Evolutionary conservation across 768 basidiomycete species (phyloP), one percentile per base, ranked within the genome.

Genomic region (Floccularia luteovirens): DNA sequence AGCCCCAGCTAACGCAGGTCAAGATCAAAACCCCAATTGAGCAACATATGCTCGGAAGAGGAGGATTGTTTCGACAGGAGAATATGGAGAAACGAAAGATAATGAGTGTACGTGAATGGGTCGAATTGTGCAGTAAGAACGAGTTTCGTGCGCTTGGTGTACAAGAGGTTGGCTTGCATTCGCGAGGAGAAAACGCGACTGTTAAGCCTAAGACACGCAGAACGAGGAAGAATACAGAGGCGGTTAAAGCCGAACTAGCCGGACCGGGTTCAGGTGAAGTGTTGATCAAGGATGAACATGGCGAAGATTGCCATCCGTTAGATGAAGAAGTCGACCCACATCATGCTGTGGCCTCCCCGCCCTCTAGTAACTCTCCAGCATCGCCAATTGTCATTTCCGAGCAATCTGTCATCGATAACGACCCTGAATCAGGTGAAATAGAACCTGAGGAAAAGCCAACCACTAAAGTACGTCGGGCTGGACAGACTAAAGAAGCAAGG

Each of bases 11-110:
- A 16, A 67, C 70, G 8, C 51, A 69, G 4, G 77, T 97, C 44
- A 84, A 83, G 57, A 84, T 99, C 44, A 81, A 78, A 62, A 76
- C 77, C 12, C 92, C 96, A 2, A 98, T 98, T 50, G 90, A 92
- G 56, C 94, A 98, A 57, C 79, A 82, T 56, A 90, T 97, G 82
- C 63, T 82, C 28, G 94, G 94, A 6, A 72, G 75, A 40, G 79
- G 77, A 4, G 94, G 94, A 2, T 70, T 93, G 4, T 98, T 90
- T 58, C 78, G 89, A 16, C 83, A 90, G 49, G 78, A 90, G 61
- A 98, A 96, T 55, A 72, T 96, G 53, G 90, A 90, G 64, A 91
- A 89, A 60, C 74, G 87, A 45, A 78, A 78, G 48, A 58, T 76
- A 38, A 82, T 88, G 78, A 90, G 85, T 52, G 78, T 89, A 16